phyloP scores from a whole-genome alignment of 441 rosid genomes.

The Hura crepitans region DNA sequence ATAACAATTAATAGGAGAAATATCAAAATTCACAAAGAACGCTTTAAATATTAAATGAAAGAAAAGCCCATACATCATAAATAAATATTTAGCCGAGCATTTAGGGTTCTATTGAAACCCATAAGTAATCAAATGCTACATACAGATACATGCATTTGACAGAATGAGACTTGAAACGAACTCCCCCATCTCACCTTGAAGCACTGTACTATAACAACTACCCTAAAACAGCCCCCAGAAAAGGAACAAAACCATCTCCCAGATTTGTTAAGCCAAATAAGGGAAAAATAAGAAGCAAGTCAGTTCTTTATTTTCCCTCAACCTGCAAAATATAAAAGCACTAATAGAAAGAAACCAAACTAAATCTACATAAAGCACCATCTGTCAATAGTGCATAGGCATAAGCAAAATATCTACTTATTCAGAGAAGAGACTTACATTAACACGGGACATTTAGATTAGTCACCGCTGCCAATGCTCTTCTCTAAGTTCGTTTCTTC shows the following conservation, averaged over 20 bases:
- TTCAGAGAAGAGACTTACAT: constrained; percentile 41
- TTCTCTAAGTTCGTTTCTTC: constrained; percentile 21
- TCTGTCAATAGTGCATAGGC: constrained; percentile 26
- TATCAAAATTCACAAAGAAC: background rate
- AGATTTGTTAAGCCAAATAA: constrained; percentile 18
- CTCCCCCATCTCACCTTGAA: background rate
- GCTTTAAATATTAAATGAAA: constrained; percentile 14
- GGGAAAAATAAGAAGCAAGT: constrained; percentile 10
- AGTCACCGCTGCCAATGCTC: constrained; percentile 39
- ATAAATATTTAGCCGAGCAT: constrained; percentile 22
- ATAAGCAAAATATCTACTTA: constrained; percentile 27
- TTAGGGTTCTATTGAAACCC: constrained; percentile 21
- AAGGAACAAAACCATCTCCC: constrained; percentile 23
- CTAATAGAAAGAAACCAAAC: constrained; percentile 17
- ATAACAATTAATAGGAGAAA: background rate
- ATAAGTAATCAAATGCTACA: constrained; percentile 11
- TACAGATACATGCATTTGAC: constrained; percentile 22
- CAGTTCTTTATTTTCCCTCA: constrained; percentile 18
- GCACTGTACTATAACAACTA: background rate
- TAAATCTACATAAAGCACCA: constrained; percentile 23
- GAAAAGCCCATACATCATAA: constrained; percentile 19
- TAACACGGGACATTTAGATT: constrained; percentile 25
- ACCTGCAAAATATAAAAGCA: constrained; percentile 21
- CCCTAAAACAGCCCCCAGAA: background rate
- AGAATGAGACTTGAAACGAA: constrained; percentile 15